Base-by-base conservation (phyloP, 2,329 filamentous ascomycete genomes). In the Stromatinia cepivora region DNA sequence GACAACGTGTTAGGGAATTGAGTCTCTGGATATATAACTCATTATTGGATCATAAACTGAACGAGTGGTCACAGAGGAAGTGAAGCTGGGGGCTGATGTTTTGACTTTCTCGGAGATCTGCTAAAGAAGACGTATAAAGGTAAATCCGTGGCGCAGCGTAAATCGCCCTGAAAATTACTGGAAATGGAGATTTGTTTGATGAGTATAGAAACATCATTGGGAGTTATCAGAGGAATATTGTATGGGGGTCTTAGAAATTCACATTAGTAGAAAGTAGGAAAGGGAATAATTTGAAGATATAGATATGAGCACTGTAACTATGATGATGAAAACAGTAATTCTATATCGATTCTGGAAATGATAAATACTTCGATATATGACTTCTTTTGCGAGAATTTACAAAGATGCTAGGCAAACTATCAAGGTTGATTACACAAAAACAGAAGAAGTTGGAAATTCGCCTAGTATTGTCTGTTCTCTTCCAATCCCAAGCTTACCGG, bases 281-380 rank as follows among this genome's bases (percentile, higher is more conserved):
- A 15, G 34, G 1, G 1, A 36, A 13, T 7, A 1, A 13, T 13
- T n/a, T n/a, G 31, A 8, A 2, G 6, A 11, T 4, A 20, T 7
- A 9, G 34, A 39, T 9, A n/a, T 22, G 15, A 42, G n/a, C 17
- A 39, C 13, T 17, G 22, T n/a, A 25, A 9, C 8, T 48, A 22
- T 48, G 20, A 39, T 17, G 39, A n/a, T 57, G 54, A 57, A 25
- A 11, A 57, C n/a, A 5, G 4, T 25, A 6, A 46, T 17, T 46
- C 15, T 46, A 57, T 1, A 8, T 13, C 10, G 31, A 36, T 36
- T 56, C 34, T 56, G 10, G 13, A 3, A n/a, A 56, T 2, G 22
- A 17, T 3, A 56, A 36, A 0, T 10, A 56, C 10, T 8, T 28
- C 11, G 8, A 56, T 4, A 13, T 13, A 8, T 20, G 9, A 56